Base-by-base conservation (phyloP, 2,329 filamentous ascomycete species). In the Fusarium secorum region DNA sequence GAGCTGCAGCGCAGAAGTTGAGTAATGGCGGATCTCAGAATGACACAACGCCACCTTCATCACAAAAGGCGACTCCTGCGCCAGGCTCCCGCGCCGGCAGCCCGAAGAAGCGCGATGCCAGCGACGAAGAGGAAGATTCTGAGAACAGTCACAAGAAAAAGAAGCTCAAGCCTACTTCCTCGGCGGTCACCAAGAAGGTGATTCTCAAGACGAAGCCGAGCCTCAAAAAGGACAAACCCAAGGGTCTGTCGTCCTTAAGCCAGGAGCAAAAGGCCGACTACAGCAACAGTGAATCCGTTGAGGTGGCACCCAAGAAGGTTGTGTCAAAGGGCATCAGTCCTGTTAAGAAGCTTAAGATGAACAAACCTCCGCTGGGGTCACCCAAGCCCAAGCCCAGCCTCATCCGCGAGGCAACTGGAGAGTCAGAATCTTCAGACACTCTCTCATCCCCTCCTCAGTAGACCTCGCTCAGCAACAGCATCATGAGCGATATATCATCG, bases 1-100 rank as follows among this genome's bases (percentile, higher is more conserved):
- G 88, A 61, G 87, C 87, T 11, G 89, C 89, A 15, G 86, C 88
- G 14, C 86, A 88, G 72, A 90, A 90, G 81, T 87, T 91, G 68
- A 88, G 85, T 74, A 89, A 89, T 70, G 87, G 85, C 66, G 84
- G 81, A 63, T 87, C 84, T 61, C 84, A 86, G 68, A 83, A 85
- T 71, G 87, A 88, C 63, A 82, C 83, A 51, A 90, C 88, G 44
- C 88, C 88, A 14, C 88, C 89, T 20, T 86, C 86, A 33, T 90
- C 88, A 70, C 88, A 90, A 74, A 90, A 89, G 75, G 87, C 86
- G 39, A 91, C 89, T 4, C 89, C 89, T 3, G 80, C 81, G 20
- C 86, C 88, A 4, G 84, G 82, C 11, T 89, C 86, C 17, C 83
- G 86, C 56, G 86, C 84, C 24, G 79, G 79, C 28, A 89, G 87